Conservation (phyloP, 169 alveolate genomes). For the Sarcocystis neurona region DNA sequence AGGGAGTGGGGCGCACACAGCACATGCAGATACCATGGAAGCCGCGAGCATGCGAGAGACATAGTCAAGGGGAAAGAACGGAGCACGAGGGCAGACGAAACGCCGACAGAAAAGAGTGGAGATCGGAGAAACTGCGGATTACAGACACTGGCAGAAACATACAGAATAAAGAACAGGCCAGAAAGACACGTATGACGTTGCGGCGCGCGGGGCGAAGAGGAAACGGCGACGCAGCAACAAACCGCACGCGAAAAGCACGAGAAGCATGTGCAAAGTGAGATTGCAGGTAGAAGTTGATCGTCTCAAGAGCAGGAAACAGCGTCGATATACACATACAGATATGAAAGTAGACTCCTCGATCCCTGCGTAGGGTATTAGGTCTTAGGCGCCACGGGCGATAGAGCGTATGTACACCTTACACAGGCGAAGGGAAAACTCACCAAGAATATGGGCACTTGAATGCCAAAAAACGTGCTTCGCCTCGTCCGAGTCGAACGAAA, state of each 20-base stretch:
- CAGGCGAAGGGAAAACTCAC: slow-evolving; percentile 31
- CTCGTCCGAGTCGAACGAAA: slow-evolving; percentile 89
- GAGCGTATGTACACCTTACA: too few species aligned
- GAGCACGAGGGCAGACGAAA: too few species aligned
- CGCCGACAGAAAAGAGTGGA: too few species aligned
- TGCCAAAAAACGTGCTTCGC: slow-evolving; percentile 98
- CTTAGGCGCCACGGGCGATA: too few species aligned
- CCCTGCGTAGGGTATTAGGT: too few species aligned
- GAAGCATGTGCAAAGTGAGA: background rate
- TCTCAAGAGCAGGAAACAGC: background rate
- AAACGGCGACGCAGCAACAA: background rate
- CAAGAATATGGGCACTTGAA: slow-evolving; percentile 97
- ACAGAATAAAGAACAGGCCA: too few species aligned
- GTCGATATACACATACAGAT: too few species aligned
- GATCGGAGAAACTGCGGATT: too few species aligned
- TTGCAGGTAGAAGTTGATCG: background rate
- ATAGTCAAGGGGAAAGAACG: background rate
- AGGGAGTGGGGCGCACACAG: background rate
- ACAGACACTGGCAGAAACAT: background rate
- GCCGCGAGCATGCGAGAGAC: background rate
- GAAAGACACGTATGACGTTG: too few species aligned
- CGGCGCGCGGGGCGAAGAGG: too few species aligned
- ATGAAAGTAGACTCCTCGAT: too few species aligned
- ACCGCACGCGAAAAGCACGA: background rate
- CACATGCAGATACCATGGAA: background rate